These are phyloP conservation scores for Backusella sp. DNA, from an alignment of 192 early-diverging fungal genomes.

Conservation along the genomic window DNA sequence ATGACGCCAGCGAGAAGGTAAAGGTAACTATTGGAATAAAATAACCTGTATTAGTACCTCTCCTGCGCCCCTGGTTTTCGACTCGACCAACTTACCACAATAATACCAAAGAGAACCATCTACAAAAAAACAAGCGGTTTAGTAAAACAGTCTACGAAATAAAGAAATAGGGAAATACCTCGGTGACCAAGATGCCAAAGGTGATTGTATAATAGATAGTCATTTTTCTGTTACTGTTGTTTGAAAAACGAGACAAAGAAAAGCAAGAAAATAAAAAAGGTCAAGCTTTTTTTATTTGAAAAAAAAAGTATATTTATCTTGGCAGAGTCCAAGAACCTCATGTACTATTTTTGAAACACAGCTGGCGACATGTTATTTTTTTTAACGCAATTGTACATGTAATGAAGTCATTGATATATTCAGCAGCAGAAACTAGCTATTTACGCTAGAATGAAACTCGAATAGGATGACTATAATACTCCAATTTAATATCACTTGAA, in stretches of 20 bases:
- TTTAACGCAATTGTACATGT: background rate
- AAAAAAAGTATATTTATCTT: background rate
- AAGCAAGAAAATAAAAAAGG: background rate
- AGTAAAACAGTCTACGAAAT: background rate
- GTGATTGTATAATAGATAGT: slow-evolving; percentile 25
- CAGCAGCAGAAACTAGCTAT: too few relatives aligned
- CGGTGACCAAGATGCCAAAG: slow-evolving; percentile 23
- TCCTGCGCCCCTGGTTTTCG: background rate
- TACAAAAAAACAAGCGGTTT: background rate
- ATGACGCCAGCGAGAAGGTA: slow-evolving; percentile 51
- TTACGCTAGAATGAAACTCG: too few relatives aligned
- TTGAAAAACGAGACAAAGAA: background rate
- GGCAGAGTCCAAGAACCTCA: background rate
- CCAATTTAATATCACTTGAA: too few relatives aligned
- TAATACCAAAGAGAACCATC: slow-evolving; percentile 28
- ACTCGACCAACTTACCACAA: slow-evolving; percentile 10
- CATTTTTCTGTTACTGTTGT: background rate
- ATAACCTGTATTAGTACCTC: background rate
- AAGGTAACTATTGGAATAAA: slow-evolving; percentile 38
- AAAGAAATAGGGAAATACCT: slow-evolving; percentile 5
- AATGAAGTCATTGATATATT: too few relatives aligned
- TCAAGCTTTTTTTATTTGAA: background rate
- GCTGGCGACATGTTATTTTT: background rate
- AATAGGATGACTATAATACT: too few relatives aligned
- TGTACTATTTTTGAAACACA: background rate